Percentiles rank a stretch among this genome's conserved stretches.
phyloP scores from a whole-genome alignment of 2,329 filamentous ascomycete species.

The Apiospora saccharicola region DNA sequence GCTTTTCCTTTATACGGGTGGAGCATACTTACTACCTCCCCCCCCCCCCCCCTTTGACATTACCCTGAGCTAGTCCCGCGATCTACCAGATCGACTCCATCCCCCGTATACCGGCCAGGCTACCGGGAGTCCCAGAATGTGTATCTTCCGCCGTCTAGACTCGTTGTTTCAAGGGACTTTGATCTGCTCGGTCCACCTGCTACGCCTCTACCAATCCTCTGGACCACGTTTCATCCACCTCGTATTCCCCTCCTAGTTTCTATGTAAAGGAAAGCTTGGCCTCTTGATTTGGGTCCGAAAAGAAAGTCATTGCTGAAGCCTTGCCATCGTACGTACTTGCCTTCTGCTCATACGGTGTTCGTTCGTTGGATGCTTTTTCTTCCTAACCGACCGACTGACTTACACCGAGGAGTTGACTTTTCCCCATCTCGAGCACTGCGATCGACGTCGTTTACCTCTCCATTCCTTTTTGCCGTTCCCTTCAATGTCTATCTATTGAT shows the following conservation, averaged over 20 bases:
- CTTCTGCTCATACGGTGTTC: constrained; percentile 1
- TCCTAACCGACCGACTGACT: neutral
- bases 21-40: constrained; percentile 10
- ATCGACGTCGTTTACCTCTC: constrained; percentile 5
- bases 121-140: neutral
- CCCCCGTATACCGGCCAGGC: neutral
- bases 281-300: neutral
- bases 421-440: neutral
- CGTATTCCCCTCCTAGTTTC: constrained; percentile 2
- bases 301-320: neutral
- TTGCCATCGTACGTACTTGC: neutral
- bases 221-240: constrained; percentile 17
- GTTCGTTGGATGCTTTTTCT: constrained; percentile 5
- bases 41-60: constrained; percentile 17
- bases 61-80: constrained; percentile 18
- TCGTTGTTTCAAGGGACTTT: neutral
- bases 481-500: neutral
- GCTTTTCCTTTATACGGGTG: neutral
- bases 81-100: constrained; percentile 17
- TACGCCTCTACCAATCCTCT: constrained; percentile 17
- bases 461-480: constrained; percentile 1
- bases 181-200: constrained; percentile 8
- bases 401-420: neutral
- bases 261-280: constrained; percentile 20
- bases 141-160: constrained; percentile 16